Evolutionary conservation across 176 grass and related monocot species (phyloP).

Genomic region (Musa beccarii): DNA sequence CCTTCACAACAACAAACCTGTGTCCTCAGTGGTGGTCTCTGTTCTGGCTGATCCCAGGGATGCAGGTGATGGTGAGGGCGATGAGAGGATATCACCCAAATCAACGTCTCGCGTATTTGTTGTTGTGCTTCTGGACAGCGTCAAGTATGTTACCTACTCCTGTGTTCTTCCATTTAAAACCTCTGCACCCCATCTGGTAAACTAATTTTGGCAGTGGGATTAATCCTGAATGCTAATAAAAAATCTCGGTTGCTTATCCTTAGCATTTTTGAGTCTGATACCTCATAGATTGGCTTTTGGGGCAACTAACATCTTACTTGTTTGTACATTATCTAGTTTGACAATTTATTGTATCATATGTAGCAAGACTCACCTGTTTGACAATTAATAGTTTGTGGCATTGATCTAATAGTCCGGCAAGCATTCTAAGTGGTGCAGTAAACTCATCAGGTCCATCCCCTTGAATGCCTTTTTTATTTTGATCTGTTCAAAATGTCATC

Average conservation of each 20-base stretch:
- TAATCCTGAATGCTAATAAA: background rate
- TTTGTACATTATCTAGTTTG: no score
- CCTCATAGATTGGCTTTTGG: no score
- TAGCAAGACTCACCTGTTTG: no score
- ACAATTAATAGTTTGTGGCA: no score
- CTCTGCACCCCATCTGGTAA: slow-evolving; percentile 59
- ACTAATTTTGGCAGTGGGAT: slow-evolving; percentile 20
- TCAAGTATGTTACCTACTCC: slow-evolving; percentile 95
- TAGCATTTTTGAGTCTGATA: no score
- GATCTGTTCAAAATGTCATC: no score
- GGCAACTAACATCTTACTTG: no score
- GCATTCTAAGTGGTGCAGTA: no score
- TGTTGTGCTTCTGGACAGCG: slow-evolving; percentile 78
- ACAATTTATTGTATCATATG: no score
- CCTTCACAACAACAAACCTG: slow-evolving; percentile 49
- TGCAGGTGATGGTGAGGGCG: slow-evolving; percentile 52
- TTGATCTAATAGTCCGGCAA: no score
- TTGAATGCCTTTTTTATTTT: no score
- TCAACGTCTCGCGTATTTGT: slow-evolving; percentile 82
- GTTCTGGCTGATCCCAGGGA: slow-evolving; percentile 94
- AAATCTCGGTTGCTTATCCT: background rate
- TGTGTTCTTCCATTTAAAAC: slow-evolving; percentile 90
- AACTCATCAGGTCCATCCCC: no score
- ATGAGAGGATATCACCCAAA: slow-evolving; percentile 54
- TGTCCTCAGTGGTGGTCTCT: slow-evolving; percentile 71